phyloP scores from a whole-genome alignment of 1,284 basidiomycete species.

The Cryptococcus depauperatus region DNA sequence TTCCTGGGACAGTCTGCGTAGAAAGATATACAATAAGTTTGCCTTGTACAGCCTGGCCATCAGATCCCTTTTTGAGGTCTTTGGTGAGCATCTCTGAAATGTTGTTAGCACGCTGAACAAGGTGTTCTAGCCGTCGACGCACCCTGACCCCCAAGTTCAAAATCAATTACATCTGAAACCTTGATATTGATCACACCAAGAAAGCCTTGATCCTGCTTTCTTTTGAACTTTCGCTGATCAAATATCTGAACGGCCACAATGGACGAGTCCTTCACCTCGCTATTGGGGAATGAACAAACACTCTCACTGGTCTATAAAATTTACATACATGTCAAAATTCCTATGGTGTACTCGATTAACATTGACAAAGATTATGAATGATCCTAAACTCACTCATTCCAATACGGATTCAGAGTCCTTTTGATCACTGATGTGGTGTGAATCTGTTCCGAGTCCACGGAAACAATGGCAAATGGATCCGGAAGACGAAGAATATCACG shows the following conservation, averaged over 20 bases:
- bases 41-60: slow-evolving; percentile 76
- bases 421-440: slow-evolving; percentile 85
- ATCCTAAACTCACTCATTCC: slow-evolving; percentile 58
- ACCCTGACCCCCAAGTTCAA: slow-evolving; percentile 84
- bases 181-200: slow-evolving; percentile 87
- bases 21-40: slow-evolving; percentile 74
- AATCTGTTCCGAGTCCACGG: slow-evolving; percentile 88
- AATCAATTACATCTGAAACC: slow-evolving; percentile 80
- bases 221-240: slow-evolving; percentile 94
- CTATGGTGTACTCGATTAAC: slow-evolving; percentile 54
- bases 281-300: slow-evolving; percentile 48
- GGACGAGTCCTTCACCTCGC: slow-evolving; percentile 71
- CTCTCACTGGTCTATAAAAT: neutral
- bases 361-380: neutral
- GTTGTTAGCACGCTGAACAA: slow-evolving; percentile 2
- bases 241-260: slow-evolving; percentile 91
- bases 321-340: slow-evolving; percentile 67
- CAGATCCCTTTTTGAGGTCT: slow-evolving; percentile 77
- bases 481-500: slow-evolving; percentile 85
- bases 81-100: slow-evolving; percentile 64
- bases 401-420: slow-evolving; percentile 83
- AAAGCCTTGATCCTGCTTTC: slow-evolving; percentile 76
- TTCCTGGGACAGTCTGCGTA: slow-evolving; percentile 68
- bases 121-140: slow-evolving; percentile 38
- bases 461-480: slow-evolving; percentile 89